A percentile compares a stretch with the other conserved stretches of the same genome.
Evolutionary conservation across 768 basidiomycete species (phyloP).

Genomic region (Postia placenta): DNA sequence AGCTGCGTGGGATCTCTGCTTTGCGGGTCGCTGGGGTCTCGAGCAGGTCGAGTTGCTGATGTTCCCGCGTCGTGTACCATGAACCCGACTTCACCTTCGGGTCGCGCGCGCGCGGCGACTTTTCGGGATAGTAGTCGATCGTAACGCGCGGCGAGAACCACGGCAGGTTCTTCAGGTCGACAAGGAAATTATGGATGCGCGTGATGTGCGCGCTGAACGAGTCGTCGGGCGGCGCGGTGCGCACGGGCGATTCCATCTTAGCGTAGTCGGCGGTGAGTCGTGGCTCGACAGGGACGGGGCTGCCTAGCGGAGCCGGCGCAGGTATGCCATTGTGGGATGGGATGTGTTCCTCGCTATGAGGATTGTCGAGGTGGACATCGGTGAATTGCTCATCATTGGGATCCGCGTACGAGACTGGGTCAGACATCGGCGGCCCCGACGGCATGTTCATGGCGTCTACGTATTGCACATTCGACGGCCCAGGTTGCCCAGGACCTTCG

Average conservation of each 20-base stretch:
- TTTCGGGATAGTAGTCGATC: slow-evolving; percentile 27
- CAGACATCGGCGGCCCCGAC: not conserved
- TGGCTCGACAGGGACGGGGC: slow-evolving; percentile 25
- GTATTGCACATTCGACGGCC: slow-evolving; percentile 13
- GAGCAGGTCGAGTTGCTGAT: slow-evolving; percentile 21
- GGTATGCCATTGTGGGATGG: not conserved
- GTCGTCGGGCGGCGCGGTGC: slow-evolving; percentile 16
- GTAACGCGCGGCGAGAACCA: slow-evolving; percentile 31
- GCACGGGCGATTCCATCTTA: slow-evolving; percentile 26
- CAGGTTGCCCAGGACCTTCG: slow-evolving; percentile 12
- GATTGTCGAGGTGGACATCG: slow-evolving; percentile 1
- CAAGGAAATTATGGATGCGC: slow-evolving; percentile 26
- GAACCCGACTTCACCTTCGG: slow-evolving; percentile 14
- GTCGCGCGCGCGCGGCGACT: slow-evolving; percentile 18
- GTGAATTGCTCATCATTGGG: not conserved
- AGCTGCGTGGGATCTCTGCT: slow-evolving; percentile 1
- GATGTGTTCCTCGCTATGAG: not conserved
- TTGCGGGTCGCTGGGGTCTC: slow-evolving; percentile 7
- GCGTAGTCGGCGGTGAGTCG: slow-evolving; percentile 28
- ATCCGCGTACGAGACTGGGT: not conserved
- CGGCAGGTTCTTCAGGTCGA: slow-evolving; percentile 28
- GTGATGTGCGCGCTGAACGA: slow-evolving; percentile 25
- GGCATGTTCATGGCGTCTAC: slow-evolving; percentile 11
- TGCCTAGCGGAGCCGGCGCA: slow-evolving; percentile 6
- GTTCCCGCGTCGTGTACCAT: slow-evolving; percentile 18